These are phyloP conservation scores for Fusarium avenaceum DNA, from an alignment of 2,329 filamentous ascomycete species.

Conservation along the genomic window DNA sequence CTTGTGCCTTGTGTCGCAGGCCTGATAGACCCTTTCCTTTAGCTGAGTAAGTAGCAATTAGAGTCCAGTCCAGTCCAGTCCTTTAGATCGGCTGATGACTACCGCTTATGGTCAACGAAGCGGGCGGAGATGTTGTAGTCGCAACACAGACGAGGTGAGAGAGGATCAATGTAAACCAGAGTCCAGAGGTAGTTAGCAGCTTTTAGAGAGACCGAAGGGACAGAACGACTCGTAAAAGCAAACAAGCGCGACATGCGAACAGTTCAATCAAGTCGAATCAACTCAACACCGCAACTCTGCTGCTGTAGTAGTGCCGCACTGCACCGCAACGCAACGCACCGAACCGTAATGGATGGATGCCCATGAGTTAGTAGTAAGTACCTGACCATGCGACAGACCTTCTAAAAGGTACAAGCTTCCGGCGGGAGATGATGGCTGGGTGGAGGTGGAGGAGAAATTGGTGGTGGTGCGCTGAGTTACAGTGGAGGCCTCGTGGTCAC, in stretches of 20 bases:
- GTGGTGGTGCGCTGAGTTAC: constrained; percentile 38
- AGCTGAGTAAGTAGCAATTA: constrained; percentile 27
- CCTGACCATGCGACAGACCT: constrained; percentile 30
- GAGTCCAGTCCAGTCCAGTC: constrained; percentile 12
- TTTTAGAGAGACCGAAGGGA: not conserved
- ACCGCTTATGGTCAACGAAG: constrained; percentile 36
- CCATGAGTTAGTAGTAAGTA: constrained; percentile 24
- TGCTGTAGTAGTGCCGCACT: not conserved
- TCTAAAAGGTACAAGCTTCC: constrained; percentile 31
- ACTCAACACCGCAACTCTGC: constrained; percentile 46
- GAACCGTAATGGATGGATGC: constrained; percentile 23
- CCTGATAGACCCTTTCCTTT: constrained; percentile 8
- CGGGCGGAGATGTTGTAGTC: constrained; percentile 28
- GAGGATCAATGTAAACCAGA: constrained; percentile 9
- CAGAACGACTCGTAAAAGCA: constrained; percentile 9
- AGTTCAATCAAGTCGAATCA: constrained; percentile 37
- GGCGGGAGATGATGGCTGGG: constrained; percentile 31
- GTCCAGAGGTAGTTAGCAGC: not conserved
- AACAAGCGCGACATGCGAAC: constrained; percentile 49
- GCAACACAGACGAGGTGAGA: constrained; percentile 20
- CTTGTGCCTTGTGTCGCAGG: not conserved
- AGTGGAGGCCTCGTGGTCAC: constrained; percentile 43
- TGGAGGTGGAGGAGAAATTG: constrained; percentile 27
- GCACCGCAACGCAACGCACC: not conserved
- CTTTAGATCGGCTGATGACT: constrained; percentile 29